These are phyloP conservation scores for Escallonia herrerae DNA, from an alignment of 129 eudicot genomes.

Conservation along the genomic window DNA sequence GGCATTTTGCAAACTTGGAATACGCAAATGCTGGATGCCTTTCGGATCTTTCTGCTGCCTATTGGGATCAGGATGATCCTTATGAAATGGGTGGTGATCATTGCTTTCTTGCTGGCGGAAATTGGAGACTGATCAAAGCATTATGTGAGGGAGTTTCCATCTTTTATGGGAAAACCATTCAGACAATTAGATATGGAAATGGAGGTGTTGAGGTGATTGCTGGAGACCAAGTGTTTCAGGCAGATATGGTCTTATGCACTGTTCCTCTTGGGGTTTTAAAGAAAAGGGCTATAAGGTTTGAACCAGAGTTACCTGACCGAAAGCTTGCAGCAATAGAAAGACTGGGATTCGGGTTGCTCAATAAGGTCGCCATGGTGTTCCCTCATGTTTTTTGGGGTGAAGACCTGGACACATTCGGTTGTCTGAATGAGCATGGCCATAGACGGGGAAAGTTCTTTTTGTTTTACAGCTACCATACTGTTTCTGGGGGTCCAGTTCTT, in stretches of 20 bases:
- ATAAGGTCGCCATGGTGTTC: constrained; percentile 85
- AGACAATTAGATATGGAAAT: constrained; percentile 45
- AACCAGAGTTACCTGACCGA: constrained; percentile 71
- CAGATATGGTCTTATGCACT: constrained; percentile 76
- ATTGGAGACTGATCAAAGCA: constrained; percentile 68
- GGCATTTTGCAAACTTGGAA: constrained; percentile 94
- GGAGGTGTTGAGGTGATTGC: constrained; percentile 68
- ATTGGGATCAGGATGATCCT: constrained; percentile 99
- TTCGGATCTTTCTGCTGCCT: constrained; percentile 84
- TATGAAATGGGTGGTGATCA: constrained; percentile 99
- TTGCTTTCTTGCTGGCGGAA: constrained; percentile 96
- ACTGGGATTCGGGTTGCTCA: constrained; percentile 87
- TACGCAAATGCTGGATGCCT: constrained; percentile 91
- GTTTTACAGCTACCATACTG: constrained; percentile 90
- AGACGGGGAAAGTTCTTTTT: constrained; percentile 74
- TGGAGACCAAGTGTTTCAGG: constrained; percentile 65
- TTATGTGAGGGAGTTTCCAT: constrained; percentile 76
- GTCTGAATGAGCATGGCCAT: constrained; percentile 45
- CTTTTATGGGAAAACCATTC: constrained; percentile 59
- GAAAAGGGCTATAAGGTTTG: constrained; percentile 42
- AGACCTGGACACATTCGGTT: constrained; percentile 90
- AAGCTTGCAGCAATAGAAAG: constrained; percentile 71
- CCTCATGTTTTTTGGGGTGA: constrained; percentile 88
- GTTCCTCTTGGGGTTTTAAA: constrained; percentile 93
- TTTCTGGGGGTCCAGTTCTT: constrained; percentile 85